These are phyloP conservation scores for Lophiostoma macrostomum DNA, from an alignment of 495 filamentous ascomycete genomes.

Conservation along the genomic window DNA sequence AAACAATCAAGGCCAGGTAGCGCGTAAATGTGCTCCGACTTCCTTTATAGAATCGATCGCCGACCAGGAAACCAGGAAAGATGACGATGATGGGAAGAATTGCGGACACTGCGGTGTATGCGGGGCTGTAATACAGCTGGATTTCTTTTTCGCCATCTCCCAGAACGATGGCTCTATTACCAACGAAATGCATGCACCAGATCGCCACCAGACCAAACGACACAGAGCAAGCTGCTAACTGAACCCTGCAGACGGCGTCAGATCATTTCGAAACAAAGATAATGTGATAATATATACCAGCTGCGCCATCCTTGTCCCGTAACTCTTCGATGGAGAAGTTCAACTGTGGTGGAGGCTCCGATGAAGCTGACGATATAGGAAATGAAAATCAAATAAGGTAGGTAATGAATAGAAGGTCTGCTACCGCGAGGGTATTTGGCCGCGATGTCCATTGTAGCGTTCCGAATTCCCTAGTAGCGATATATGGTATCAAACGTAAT, in stretches of 20 bases:
- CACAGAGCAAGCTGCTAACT: slow-evolving; percentile 66
- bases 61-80: slow-evolving; percentile 64
- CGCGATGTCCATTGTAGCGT: neutral
- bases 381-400: slow-evolving; percentile 62
- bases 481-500: too few relatives aligned
- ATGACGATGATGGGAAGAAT: slow-evolving; percentile 76
- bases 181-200: slow-evolving; percentile 83
- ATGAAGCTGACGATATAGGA: slow-evolving; percentile 77
- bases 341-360: slow-evolving; percentile 73
- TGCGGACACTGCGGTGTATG: slow-evolving; percentile 74
- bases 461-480: neutral
- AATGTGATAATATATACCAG: slow-evolving; percentile 27
- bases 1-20: slow-evolving; percentile 40
- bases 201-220: slow-evolving; percentile 83
- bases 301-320: slow-evolving; percentile 32
- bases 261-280: neutral
- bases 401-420: slow-evolving; percentile 47
- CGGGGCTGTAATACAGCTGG: slow-evolving; percentile 70
- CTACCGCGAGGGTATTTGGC: slow-evolving; percentile 14
- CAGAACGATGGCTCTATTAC: slow-evolving; percentile 74
- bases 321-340: slow-evolving; percentile 69
- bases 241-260: slow-evolving; percentile 52
- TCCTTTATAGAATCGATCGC: slow-evolving; percentile 37
- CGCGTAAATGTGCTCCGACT: slow-evolving; percentile 45
- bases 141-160: slow-evolving; percentile 56